Base-by-base conservation (phyloP, 257 asterid genomes). In the Lantana camara region DNA sequence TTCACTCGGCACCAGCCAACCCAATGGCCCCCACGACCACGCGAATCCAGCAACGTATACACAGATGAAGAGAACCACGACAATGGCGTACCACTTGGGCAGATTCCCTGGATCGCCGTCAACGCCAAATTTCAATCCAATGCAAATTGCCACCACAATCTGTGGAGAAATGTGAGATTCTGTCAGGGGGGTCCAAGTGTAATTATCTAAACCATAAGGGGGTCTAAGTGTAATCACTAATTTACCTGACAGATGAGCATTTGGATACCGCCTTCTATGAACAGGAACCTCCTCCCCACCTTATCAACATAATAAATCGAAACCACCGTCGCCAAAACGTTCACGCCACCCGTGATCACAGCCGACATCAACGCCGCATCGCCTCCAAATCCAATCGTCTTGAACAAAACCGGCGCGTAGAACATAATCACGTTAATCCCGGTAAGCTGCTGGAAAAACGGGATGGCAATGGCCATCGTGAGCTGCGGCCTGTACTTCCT, bases 1-100 rank as follows among this genome's bases (percentile, higher is more conserved):
- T 40, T 92, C 98, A 68, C 98, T 92, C 0, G 98, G 97, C 3
- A 92, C 97, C 0, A 92, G 63, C 98, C 98, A 89, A 4, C 98
- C 98, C 0, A 92, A 74, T 1, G 98, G 98, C 0, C 98, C 98
- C 90, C 90, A 84, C 20, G 90, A 84, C 90, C 87, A 81, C 11
- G 85, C 87, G 37, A 84, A 81, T 2, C 74, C 91, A 0, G 85
- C 78, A 0, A 82, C 87, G 19, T 81, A 81, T 14, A 77, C 19
- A 71, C 91, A 84, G 1, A 84, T 79, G 2, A 84, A 75, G 23
- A 75, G 53, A 69, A 84, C 73, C 5, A 79, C 82, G 11, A 84
- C 60, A 11, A 81, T 50, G 3, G 93, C 97, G 41, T 83, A 81
- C 78, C 75, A 57, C 59, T 50, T 65, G 3, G 81, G 71, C 38